Evolutionary conservation across 1,139 yeast species (phyloP).

Genomic region (Yamadazyma triangularis): DNA sequence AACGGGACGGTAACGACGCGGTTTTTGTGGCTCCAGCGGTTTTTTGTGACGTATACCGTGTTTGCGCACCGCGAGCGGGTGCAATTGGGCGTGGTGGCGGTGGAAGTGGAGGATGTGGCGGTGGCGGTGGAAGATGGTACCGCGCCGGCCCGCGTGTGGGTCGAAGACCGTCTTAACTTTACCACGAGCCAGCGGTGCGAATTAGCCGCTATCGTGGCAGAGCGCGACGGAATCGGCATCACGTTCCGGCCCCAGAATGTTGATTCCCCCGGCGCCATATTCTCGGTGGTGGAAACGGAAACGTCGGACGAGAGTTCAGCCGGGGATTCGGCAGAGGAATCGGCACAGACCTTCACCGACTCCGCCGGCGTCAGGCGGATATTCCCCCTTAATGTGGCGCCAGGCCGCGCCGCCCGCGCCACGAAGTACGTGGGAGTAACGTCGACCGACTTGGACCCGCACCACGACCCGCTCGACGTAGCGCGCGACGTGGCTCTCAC

Average conservation of each 20-base stretch:
- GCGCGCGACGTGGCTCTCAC: too few species aligned
- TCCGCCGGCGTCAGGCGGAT: too few species aligned
- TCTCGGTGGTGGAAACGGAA: too few species aligned
- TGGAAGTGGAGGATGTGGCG: slow-evolving; percentile 45
- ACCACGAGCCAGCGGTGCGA: slow-evolving; percentile 54
- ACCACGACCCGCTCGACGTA: too few species aligned
- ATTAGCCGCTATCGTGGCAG: slow-evolving; percentile 35
- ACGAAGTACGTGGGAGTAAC: slow-evolving; percentile 67
- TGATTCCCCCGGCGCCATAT: slow-evolving; percentile 52
- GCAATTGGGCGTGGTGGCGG: slow-evolving; percentile 54
- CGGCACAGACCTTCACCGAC: too few species aligned
- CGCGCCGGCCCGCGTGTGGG: too few species aligned
- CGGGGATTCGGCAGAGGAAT: too few species aligned
- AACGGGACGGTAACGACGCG: slow-evolving; percentile 69
- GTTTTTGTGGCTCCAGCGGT: slow-evolving; percentile 53
- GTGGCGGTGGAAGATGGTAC: slow-evolving; percentile 21
- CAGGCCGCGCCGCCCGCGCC: too few species aligned
- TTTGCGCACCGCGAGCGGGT: slow-evolving; percentile 57
- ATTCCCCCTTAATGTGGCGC: too few species aligned
- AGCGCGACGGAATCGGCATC: slow-evolving; percentile 51
- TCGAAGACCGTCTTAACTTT: slow-evolving; percentile 55
- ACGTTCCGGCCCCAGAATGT: slow-evolving; percentile 58
- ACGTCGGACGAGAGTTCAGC: too few species aligned
- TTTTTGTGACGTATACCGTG: slow-evolving; percentile 50
- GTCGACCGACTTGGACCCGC: slow-evolving; percentile 52